Percentiles rank a stretch among this genome's conserved stretches.
phyloP scores from a whole-genome alignment of 2,329 filamentous ascomycete species.

The Pseudogymnoascus sp. region DNA sequence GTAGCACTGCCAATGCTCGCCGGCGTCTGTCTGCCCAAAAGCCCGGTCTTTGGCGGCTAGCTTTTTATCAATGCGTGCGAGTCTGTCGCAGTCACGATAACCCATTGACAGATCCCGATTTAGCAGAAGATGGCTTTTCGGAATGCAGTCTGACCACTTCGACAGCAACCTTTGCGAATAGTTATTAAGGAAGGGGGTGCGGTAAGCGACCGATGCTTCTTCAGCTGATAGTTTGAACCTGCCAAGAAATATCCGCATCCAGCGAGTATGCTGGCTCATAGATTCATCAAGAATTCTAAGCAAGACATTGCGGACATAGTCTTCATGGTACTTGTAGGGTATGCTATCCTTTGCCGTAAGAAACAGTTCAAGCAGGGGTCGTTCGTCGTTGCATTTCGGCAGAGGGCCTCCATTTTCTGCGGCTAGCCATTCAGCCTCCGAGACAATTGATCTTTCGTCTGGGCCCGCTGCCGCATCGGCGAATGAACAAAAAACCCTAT shows the following conservation, averaged over 20 bases:
- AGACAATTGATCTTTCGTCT: neutral
- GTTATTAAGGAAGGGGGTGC: neutral
- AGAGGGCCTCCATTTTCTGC: neutral
- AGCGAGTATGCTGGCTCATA: neutral
- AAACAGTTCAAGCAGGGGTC: neutral
- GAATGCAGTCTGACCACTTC: neutral
- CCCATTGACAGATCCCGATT: neutral
- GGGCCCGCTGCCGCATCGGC: neutral
- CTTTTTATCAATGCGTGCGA: neutral
- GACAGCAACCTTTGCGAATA: neutral
- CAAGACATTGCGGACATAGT: neutral
- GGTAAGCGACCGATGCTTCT: neutral
- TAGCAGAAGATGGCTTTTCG: neutral
- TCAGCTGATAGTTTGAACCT: neutral
- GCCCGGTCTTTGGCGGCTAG: neutral
- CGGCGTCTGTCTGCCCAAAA: neutral
- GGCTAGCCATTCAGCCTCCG: neutral
- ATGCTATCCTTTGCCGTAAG: neutral
- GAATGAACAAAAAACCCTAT: neutral
- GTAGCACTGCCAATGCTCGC: neutral
- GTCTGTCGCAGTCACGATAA: neutral
- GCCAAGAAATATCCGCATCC: conserved; percentile 4
- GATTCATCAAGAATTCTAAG: neutral
- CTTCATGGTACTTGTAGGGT: neutral
- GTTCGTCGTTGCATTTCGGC: neutral